Evolutionary conservation across 148 eudicot genomes (phyloP).

Genomic region (Fagopyrum homotropicum): DNA sequence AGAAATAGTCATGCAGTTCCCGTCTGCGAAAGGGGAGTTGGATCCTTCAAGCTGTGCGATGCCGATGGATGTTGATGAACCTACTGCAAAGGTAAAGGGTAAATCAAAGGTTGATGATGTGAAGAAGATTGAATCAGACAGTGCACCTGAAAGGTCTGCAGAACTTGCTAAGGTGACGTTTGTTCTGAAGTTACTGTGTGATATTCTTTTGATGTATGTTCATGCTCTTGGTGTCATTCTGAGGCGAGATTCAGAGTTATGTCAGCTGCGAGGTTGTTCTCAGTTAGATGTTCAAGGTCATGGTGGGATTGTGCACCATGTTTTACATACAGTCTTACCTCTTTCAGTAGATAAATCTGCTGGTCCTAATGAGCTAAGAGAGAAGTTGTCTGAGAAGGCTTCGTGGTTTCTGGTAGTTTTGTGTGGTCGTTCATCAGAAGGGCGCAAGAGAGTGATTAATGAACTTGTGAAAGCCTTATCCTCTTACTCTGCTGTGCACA

Average conservation of each 20-base stretch:
- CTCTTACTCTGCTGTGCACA: constrained; percentile 33
- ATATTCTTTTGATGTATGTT: constrained; percentile 87
- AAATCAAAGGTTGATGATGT: constrained; percentile 84
- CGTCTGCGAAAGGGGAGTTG: constrained; percentile 38
- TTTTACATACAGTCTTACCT: constrained; percentile 69
- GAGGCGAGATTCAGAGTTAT: constrained; percentile 70
- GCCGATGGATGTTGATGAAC: constrained; percentile 83
- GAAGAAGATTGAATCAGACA: constrained; percentile 39
- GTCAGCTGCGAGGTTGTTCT: constrained; percentile 48
- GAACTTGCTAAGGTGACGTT: constrained; percentile 79
- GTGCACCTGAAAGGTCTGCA: constrained; percentile 62
- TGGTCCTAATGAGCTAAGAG: constrained; percentile 70
- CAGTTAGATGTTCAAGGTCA: constrained; percentile 41
- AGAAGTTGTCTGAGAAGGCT: constrained; percentile 89
- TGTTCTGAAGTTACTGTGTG: constrained; percentile 84
- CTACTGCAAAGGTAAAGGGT: constrained; percentile 62
- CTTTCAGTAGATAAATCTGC: constrained; percentile 45
- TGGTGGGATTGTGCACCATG: constrained; percentile 83
- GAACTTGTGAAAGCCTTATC: constrained; percentile 89
- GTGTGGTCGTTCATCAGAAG: constrained; percentile 96
- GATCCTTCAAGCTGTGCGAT: constrained; percentile 29
- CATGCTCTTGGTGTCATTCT: constrained; percentile 79
- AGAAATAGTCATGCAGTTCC: constrained; percentile 71
- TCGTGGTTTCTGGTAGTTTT: constrained; percentile 92
- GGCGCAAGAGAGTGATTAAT: constrained; percentile 77